phyloP scores from a whole-genome alignment of 2,329 filamentous ascomycete species.

The Ascochyta clinopodiicola region DNA sequence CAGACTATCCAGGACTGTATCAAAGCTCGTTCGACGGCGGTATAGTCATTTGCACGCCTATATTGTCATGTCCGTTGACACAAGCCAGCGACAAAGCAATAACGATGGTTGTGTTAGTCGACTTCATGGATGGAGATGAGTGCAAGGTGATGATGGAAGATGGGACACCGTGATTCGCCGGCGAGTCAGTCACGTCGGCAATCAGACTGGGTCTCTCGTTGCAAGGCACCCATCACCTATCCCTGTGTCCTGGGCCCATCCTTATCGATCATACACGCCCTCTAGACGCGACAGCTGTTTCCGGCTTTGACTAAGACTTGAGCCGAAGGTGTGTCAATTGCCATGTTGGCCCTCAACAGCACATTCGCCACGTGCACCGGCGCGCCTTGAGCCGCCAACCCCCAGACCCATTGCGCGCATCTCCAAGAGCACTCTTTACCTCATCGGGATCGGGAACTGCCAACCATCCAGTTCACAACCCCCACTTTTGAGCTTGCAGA shows the following conservation, averaged over 20 bases:
- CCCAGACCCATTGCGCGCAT: slow-evolving; percentile 2
- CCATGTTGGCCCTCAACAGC: neutral
- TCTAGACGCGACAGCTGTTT: neutral
- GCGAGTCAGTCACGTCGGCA: neutral
- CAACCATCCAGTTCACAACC: neutral
- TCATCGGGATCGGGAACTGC: neutral
- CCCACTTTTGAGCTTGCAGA: slow-evolving; percentile 25
- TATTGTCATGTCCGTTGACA: too few species aligned
- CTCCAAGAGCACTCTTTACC: slow-evolving; percentile 1
- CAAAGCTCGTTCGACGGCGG: too few species aligned
- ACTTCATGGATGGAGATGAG: too few species aligned
- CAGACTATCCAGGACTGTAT: too few species aligned
- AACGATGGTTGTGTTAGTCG: too few species aligned
- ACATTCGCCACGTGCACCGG: neutral
- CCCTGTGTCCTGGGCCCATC: neutral
- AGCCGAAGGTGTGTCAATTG: slow-evolving; percentile 22
- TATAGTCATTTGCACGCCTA: too few species aligned
- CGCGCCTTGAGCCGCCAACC: slow-evolving; percentile 1
- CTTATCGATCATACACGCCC: slow-evolving; percentile 13
- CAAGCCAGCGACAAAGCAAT: too few species aligned
- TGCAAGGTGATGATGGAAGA: neutral
- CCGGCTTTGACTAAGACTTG: slow-evolving; percentile 17
- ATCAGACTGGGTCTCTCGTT: neutral
- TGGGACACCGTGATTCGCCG: neutral
- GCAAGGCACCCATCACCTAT: neutral